Base-by-base conservation (phyloP, 2,329 filamentous ascomycete genomes). In the Lasiodiplodia sp. region DNA sequence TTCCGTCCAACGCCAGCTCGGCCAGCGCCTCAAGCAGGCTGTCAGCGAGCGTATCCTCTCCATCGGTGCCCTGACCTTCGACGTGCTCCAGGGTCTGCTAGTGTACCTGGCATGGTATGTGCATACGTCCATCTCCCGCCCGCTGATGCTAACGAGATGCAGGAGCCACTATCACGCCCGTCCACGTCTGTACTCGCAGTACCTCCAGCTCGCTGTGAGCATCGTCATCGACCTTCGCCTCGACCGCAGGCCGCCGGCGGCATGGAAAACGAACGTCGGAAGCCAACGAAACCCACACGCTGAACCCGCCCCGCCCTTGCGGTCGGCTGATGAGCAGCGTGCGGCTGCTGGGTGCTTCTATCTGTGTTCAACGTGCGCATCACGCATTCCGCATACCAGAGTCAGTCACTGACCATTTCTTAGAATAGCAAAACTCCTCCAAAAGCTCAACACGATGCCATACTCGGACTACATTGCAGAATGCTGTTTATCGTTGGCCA, bases 11-110 rank as follows among this genome's bases (percentile, higher is more conserved):
- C 68, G 68, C 21, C 68, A 71, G 0, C 72, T 79, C 3, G 73
- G 74, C 8, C 76, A 74, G 31, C 73, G 73, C 34, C 56, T 79
- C 40, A 74, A 75, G 57, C 70, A 73, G 14, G 72, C 75, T 49
- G 72, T 81, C 63, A 73, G 74, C 37, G 71, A 73, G 11, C 75
- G 75, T 11, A 75, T 80, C 60, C 72, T 82, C 14, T 57, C 76
- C 18, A 71, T 71, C 8, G 75, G 76, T 4, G 73, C 78, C 14
- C 73, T 78, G 25, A 79, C 73, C 44, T 75, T 83, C n/a, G 81
- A 81, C 40, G 72, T 80, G n/a, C 72, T 82, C 16, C 79, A 83
- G 70, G 80, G 80, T 3, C 68, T 81, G 4, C 70, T 82, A 18
- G 72, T 82, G 0, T 77, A 76, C 64, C 69, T 78, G 18, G 78